These are phyloP conservation scores for Globisporangium spinosum DNA, from an alignment of 352 stramenopile species.

Conservation along the genomic window DNA sequence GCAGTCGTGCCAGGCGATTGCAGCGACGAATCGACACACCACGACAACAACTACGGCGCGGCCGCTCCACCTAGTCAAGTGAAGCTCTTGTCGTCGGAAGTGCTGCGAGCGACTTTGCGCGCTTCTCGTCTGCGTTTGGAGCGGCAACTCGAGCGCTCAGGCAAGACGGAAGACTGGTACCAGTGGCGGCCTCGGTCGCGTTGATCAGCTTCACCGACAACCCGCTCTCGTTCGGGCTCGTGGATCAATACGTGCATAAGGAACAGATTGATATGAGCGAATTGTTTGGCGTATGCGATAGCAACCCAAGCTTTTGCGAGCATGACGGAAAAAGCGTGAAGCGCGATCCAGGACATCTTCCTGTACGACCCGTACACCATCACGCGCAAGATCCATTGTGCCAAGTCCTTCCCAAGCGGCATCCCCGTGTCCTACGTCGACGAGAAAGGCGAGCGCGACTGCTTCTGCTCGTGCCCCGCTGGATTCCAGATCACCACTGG, in stretches of 20 bases:
- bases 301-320: too few relatives aligned
- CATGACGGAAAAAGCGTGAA: too few relatives aligned
- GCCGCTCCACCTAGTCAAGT: background rate
- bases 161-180: too few relatives aligned
- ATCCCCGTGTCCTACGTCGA: conserved; percentile 49
- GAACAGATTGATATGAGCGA: too few relatives aligned
- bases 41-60: conserved; percentile 16
- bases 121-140: conserved; percentile 7
- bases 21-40: background rate
- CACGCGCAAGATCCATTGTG: conserved; percentile 35
- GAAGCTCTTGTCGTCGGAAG: background rate
- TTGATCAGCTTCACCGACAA: conserved; percentile 23
- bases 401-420: conserved; percentile 24
- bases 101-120: conserved; percentile 11
- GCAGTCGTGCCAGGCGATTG: conserved; percentile 34
- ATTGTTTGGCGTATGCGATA: too few relatives aligned
- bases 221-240: background rate
- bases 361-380: conserved; percentile 64
- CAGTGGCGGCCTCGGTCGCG: background rate
- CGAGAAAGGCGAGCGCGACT: conserved; percentile 31
- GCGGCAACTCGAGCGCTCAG: background rate
- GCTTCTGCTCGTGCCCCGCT: conserved; percentile 52
- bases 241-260: background rate
- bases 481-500: conserved; percentile 25
- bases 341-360: conserved; percentile 34